Percentiles rank a stretch among this genome's conserved stretches.
phyloP scores from a whole-genome alignment of 768 basidiomycete species.

The Melanogaster broomeanus region DNA sequence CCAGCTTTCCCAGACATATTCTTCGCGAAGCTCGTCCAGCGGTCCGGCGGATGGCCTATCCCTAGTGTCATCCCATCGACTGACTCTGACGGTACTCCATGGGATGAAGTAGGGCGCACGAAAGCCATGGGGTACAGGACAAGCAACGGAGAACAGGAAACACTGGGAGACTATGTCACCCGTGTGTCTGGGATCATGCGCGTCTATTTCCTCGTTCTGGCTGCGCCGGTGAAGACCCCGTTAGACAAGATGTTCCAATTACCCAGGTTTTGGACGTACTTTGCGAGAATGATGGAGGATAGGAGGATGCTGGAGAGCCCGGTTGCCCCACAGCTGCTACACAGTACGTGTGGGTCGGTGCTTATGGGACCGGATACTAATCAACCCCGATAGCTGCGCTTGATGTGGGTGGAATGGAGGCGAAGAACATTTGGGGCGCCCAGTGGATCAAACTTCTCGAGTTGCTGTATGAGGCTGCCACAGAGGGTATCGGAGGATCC shows the following conservation, averaged over 20 bases:
- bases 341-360: conserved; percentile 42
- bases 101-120: conserved; percentile 40
- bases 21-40: conserved; percentile 83
- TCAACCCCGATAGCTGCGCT: conserved; percentile 53
- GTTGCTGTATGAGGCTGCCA: conserved; percentile 65
- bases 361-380: conserved; percentile 5
- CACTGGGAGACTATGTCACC: conserved; percentile 56
- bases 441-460: conserved; percentile 78
- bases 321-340: conserved; percentile 67
- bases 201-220: conserved; percentile 79
- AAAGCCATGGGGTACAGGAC: conserved; percentile 62
- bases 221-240: conserved; percentile 42
- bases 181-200: conserved; percentile 81
- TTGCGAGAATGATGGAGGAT: conserved; percentile 61
- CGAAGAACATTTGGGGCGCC: conserved; percentile 65
- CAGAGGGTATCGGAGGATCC: conserved; percentile 46
- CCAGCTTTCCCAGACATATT: conserved; percentile 71
- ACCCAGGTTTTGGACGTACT: conserved; percentile 71
- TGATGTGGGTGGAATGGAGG: conserved; percentile 67
- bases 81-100: conserved; percentile 51
- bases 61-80: conserved; percentile 58
- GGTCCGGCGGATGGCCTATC: conserved; percentile 86
- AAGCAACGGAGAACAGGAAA: conserved; percentile 50
- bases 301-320: conserved; percentile 52
- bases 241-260: conserved; percentile 51